phyloP scores from a whole-genome alignment of 1,284 basidiomycete species.

The Dichomitus squalens region DNA sequence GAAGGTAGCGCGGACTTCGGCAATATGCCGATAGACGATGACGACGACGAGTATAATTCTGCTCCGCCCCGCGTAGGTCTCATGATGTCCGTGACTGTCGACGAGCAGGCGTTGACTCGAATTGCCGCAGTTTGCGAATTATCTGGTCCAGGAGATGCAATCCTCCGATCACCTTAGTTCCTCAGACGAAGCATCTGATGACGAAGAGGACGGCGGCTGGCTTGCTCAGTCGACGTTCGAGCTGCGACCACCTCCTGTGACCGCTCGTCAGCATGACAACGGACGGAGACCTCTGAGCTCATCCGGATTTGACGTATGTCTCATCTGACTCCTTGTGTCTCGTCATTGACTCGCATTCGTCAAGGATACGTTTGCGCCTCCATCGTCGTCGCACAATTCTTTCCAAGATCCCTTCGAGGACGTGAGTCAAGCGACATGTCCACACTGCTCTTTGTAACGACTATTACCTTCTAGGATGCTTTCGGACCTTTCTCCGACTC shows the following conservation, averaged over 20 bases:
- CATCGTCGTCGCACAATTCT: conserved; percentile 27
- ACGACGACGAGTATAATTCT: conserved; percentile 39
- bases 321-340: background rate
- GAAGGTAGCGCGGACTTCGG: conserved; percentile 72
- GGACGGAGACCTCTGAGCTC: conserved; percentile 55
- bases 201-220: conserved; percentile 78
- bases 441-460: background rate
- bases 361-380: conserved; percentile 61
- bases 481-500: conserved; percentile 76
- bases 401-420: conserved; percentile 57
- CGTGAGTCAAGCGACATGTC: conserved; percentile 18
- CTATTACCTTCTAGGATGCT: conserved; percentile 30
- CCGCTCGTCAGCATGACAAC: conserved; percentile 47
- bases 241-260: conserved; percentile 56
- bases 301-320: conserved; percentile 61
- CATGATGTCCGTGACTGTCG: background rate
- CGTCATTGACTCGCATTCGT: background rate
- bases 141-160: conserved; percentile 73
- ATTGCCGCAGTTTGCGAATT: conserved; percentile 64
- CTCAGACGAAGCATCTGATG: conserved; percentile 48
- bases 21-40: conserved; percentile 50
- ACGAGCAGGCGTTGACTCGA: background rate
- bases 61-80: conserved; percentile 54
- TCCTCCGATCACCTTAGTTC: conserved; percentile 58
- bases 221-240: conserved; percentile 73